Base-by-base conservation (phyloP, 768 basidiomycete genomes). In the Tulasnella sp. region DNA sequence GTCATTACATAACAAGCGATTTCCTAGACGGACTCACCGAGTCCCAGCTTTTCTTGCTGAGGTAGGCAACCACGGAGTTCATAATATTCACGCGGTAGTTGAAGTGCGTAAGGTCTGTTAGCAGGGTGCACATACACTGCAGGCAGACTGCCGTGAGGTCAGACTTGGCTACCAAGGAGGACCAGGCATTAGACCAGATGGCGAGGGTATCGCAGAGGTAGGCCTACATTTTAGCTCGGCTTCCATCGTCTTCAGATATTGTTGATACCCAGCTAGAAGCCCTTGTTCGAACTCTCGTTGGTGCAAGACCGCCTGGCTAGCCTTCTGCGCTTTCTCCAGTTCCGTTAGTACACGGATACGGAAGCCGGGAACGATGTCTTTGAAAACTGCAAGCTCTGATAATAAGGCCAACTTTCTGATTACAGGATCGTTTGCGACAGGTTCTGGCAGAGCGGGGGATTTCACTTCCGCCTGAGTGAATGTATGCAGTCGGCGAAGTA, bases 251-350 rank as follows among this genome's bases (percentile, higher is more conserved):
- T 91, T 92, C 79, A 99, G 87, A 84, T 96, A 99, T 25, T 87
- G 85, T 83, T 97, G 96, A 83, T 99, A 99, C 31, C 91, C 89
- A 74, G 86, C 83, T 40, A 99, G 91, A 75, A 99, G 86, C 34
- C 96, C 93, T 82, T 99, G 95, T 82, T 99, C 97, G 88, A 92
- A 99, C 81, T 99, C 97, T 79, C 97, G 89, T 79, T 92, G 91
- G 34, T 90, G 88, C 22, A 91, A 87, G 9, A 99, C 96, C 85
- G 93, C 90, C 83, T 99, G 97, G 82, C 94, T 90, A 79, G 97
- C 94, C 84, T 97, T 97, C 83, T 96, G 94, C 3, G 90, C 85
- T 83, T 93, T 94, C 83, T 99, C 97, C 79, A 89, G 88, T 71
- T 95, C 97, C 8, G 94, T 96, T 64, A 99, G 86, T 22, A 90